A percentile compares a stretch with the other conserved stretches of the same genome.
These are phyloP conservation scores for Acanthamoeba royreba DNA, from an alignment of 208 protist species.

Conservation along the genomic window DNA sequence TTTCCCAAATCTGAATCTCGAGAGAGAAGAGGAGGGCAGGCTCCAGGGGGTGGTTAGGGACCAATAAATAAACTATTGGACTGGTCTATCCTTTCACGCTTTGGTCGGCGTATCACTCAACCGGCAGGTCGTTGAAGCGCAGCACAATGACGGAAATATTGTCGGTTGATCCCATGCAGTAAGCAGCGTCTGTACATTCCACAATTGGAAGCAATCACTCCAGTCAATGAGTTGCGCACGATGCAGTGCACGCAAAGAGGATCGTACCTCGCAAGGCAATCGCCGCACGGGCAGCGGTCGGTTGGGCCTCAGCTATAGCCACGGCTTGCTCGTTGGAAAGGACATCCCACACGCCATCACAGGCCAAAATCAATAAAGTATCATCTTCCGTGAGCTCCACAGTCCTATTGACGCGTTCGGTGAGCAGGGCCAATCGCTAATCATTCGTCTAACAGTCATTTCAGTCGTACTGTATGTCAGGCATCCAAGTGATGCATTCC, in stretches of 20 bases:
- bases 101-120: background rate
- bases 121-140: background rate
- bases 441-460: background rate
- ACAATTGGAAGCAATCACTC: background rate
- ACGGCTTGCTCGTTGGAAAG: slow-evolving; percentile 16
- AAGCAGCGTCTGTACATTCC: background rate
- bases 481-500: slow-evolving; percentile 2
- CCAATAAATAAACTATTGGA: too few species aligned
- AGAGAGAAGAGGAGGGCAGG: too few species aligned
- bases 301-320: background rate
- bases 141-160: slow-evolving; percentile 26
- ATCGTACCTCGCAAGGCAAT: background rate
- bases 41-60: too few species aligned
- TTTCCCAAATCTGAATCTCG: too few species aligned
- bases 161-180: slow-evolving; percentile 16
- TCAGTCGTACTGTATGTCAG: background rate
- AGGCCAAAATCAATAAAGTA: slow-evolving; percentile 9
- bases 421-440: background rate
- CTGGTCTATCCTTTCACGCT: background rate
- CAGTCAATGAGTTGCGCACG: background rate
- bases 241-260: background rate
- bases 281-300: background rate
- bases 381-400: slow-evolving; percentile 10
- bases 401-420: background rate
- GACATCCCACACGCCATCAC: slow-evolving; percentile 45